Evolutionary conservation across 1,284 basidiomycete genomes (phyloP).

Genomic region (Wallemia hederae): DNA sequence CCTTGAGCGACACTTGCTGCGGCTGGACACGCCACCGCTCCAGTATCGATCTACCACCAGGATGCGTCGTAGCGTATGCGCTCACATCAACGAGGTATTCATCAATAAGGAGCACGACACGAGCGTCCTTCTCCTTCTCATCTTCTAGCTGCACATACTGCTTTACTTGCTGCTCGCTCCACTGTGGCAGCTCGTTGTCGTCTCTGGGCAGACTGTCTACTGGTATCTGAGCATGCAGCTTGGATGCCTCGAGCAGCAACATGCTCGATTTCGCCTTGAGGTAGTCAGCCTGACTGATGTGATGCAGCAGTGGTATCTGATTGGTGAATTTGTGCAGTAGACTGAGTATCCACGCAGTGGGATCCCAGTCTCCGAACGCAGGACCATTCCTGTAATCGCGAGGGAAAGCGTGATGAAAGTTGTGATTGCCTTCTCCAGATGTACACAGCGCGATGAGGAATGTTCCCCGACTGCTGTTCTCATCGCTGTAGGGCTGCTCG

Average conservation of each 20-base stretch:
- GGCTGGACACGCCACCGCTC: neutral
- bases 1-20: constrained; percentile 8
- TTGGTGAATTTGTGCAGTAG: constrained; percentile 27
- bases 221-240: no score
- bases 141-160: no score
- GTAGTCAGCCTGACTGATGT: constrained; percentile 30
- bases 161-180: no score
- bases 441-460: constrained; percentile 39
- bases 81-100: constrained; percentile 35
- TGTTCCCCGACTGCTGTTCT: constrained; percentile 11
- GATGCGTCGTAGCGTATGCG: constrained; percentile 23
- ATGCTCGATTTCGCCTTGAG: constrained; percentile 18
- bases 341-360: constrained; percentile 47
- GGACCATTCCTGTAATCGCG: constrained; percentile 33
- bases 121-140: constrained; percentile 15
- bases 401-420: constrained; percentile 39
- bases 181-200: no score
- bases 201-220: neutral
- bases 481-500: constrained; percentile 43
- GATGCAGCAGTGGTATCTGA: constrained; percentile 20
- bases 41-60: constrained; percentile 22
- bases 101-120: constrained; percentile 26
- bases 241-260: no score
- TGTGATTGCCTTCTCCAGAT: constrained; percentile 43
- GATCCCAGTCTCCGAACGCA: constrained; percentile 35